These are phyloP conservation scores for Aspergillus oerlinghausenensis DNA, from an alignment of 2,329 filamentous ascomycete genomes.

Conservation along the genomic window DNA sequence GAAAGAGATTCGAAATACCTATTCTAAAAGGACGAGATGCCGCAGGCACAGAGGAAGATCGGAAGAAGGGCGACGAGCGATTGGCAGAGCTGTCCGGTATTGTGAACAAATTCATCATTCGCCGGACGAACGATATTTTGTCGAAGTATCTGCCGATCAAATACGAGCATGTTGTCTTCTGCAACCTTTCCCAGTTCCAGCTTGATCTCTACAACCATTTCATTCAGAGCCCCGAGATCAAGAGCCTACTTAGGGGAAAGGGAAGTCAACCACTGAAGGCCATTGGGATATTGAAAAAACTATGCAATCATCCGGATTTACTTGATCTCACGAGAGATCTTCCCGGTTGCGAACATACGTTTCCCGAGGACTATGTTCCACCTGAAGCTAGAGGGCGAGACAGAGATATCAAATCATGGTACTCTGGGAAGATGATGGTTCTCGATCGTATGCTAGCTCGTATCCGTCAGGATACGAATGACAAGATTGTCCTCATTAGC, in stretches of 20 bases:
- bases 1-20: conserved; percentile 88
- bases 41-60: conserved; percentile 76
- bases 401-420: conserved; percentile 89
- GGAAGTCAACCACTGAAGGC: conserved; percentile 94
- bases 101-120: conserved; percentile 98
- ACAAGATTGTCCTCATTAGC: conserved; percentile 98
- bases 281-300: conserved; percentile 93
- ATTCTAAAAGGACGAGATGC: conserved; percentile 90
- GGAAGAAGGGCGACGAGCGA: conserved; percentile 76
- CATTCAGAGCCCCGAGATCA: conserved; percentile 91
- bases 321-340: conserved; percentile 78
- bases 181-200: conserved; percentile 89
- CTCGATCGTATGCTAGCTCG: conserved; percentile 96
- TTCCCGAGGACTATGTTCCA: conserved; percentile 80
- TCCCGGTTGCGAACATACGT: conserved; percentile 76
- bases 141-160: conserved; percentile 98
- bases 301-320: conserved; percentile 96
- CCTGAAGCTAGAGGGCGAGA: conserved; percentile 85
- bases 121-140: conserved; percentile 93
- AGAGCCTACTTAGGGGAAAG: conserved; percentile 84
- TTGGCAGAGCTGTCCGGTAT: conserved; percentile 73
- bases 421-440: conserved; percentile 97
- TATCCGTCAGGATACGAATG: conserved; percentile 92
- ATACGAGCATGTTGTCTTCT: conserved; percentile 99
- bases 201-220: conserved; percentile 94